A percentile compares a stretch with the other conserved stretches of the same genome.
Evolutionary conservation across 148 eudicot genomes (phyloP).

Genomic region (Mesembryanthemum crystallinum): DNA sequence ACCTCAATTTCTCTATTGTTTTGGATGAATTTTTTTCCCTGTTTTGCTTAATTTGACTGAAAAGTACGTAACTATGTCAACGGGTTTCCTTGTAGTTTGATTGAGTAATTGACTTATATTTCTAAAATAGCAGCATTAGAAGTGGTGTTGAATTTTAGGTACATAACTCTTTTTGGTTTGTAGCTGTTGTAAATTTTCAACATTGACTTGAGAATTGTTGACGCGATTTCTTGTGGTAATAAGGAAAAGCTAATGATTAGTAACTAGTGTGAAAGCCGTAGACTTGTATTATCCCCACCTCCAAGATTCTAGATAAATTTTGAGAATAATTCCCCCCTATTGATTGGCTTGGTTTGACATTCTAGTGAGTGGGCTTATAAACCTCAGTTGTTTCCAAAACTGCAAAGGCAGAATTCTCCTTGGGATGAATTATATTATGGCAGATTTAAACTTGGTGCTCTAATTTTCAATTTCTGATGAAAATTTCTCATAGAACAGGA

Average conservation of each 20-base stretch:
- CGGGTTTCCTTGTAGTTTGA: background rate
- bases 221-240: background rate
- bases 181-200: background rate
- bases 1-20: background rate
- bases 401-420: too few species aligned
- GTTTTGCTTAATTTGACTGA: background rate
- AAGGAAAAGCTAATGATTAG: background rate
- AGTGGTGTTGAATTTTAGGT: background rate
- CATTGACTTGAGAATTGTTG: background rate
- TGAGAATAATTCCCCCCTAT: too few species aligned
- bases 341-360: background rate
- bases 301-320: too few species aligned
- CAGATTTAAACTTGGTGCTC: background rate
- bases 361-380: background rate
- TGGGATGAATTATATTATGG: background rate
- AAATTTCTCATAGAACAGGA: background rate
- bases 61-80: too few species aligned
- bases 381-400: too few species aligned
- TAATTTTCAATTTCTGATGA: too few species aligned
- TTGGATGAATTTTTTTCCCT: background rate
- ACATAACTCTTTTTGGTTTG: background rate
- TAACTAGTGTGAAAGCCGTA: slow-evolving; percentile 3
- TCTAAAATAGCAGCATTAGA: background rate
- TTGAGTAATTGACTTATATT: slow-evolving; percentile 9
- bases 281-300: background rate